These are phyloP conservation scores for Ammopiptanthus mongolicus DNA, from an alignment of 306 rosid species.

Conservation along the genomic window DNA sequence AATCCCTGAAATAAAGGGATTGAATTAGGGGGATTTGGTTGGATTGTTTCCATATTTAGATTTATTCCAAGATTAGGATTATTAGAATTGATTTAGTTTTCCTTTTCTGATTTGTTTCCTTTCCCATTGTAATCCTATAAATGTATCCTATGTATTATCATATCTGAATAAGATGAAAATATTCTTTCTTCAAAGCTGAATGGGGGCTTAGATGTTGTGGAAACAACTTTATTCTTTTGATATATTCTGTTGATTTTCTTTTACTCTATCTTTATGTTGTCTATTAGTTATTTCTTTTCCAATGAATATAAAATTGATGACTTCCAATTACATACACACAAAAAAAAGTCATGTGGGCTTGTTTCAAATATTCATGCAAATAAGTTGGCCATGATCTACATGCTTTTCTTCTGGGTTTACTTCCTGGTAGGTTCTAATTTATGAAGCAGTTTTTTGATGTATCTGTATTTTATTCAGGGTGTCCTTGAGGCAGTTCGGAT, in stretches of 20 bases:
- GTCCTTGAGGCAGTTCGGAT: conserved; percentile 98
- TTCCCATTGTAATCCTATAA: too few species aligned
- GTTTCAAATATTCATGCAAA: conserved; percentile 17
- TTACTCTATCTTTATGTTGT: neutral
- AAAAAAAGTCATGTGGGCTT: neutral
- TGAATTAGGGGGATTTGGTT: too few species aligned
- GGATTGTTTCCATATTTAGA: too few species aligned
- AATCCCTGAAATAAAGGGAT: too few species aligned
- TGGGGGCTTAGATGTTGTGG: neutral
- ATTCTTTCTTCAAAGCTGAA: too few species aligned
- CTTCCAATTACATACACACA: neutral
- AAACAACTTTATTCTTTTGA: neutral
- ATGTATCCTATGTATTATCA: too few species aligned
- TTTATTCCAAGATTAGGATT: too few species aligned
- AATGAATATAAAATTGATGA: neutral
- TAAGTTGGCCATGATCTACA: neutral
- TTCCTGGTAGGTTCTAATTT: neutral
- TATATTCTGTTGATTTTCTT: neutral
- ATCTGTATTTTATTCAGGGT: conserved; percentile 51
- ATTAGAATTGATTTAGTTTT: too few species aligned
- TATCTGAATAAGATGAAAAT: too few species aligned
- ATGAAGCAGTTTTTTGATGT: neutral
- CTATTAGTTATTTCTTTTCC: neutral
- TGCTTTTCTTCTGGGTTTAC: conserved; percentile 15
- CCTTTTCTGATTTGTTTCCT: too few species aligned